Base-by-base conservation (phyloP, 441 rosid species). In the Biscutella auriculata region DNA sequence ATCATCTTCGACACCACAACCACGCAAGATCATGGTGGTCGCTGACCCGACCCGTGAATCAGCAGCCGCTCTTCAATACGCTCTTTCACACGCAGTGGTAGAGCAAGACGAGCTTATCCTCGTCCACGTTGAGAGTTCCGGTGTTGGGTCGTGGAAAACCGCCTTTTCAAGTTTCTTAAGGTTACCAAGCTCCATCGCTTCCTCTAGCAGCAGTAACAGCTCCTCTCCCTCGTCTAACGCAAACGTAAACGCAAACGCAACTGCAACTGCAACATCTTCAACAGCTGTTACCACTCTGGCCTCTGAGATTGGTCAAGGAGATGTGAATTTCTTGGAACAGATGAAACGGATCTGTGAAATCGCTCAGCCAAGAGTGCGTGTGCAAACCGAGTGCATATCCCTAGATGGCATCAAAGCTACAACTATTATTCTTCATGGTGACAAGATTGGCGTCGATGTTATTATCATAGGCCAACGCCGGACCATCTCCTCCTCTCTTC, bases 401-500 rank as follows among this genome's bases (percentile, higher is more conserved):
- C 65, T 68, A 40, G 95, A 83, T 9, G 60, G 80, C 9, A 58
- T 70, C 49, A 92, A 79, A 71, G 94, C 91, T 29, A 41, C 62
- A 8, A 62, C 72, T 3, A 84, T 88, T 60, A 83, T 85, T 64
- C 53, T 60, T 13, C 76, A 67, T 29, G 63, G 87, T 59, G 76
- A 68, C 5, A 59, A 33, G 43, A 72, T 80, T 17, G 77, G 83
- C 0, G 70, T 74, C 47, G 86, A 92, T 64, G 68, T 81, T 44
- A 79, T 88, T 13, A 65, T 92, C 16, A 78, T 88, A 10, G 95
- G 96, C n/a, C 95, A 88, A 69, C 67, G 75, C 32, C 62, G 86
- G 55, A 82, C 85, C 48, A 72, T 92, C 60, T 81, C 94, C 17
- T 67, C 75, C 16, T 87, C 83, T 13, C 56, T 88, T 12, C 68